A percentile compares a stretch with the other conserved stretches of the same genome.
Evolutionary conservation across 2,329 filamentous ascomycete genomes (phyloP).

Genomic region (Fusarium incarnatum): DNA sequence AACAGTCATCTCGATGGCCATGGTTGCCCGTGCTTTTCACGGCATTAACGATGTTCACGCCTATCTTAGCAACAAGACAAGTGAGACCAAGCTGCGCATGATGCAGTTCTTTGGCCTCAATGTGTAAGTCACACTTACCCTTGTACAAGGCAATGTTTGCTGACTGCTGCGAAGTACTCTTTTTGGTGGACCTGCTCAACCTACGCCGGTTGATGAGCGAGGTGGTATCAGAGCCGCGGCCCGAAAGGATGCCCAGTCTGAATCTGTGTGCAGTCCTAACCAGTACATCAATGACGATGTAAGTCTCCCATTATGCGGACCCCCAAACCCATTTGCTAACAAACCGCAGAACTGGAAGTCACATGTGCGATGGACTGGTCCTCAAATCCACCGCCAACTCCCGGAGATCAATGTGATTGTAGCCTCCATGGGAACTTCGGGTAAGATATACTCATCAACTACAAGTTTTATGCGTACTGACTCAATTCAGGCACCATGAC

Average conservation of each 20-base stretch:
- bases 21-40: conserved; percentile 50
- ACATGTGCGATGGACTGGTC: conserved; percentile 69
- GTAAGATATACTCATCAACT: conserved; percentile 10
- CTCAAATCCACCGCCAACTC: conserved; percentile 67
- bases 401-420: conserved; percentile 67
- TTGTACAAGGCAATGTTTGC: not conserved
- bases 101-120: conserved; percentile 52
- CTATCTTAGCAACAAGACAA: conserved; percentile 63
- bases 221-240: conserved; percentile 50
- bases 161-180: conserved; percentile 43
- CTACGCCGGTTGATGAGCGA: conserved; percentile 49
- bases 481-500: conserved; percentile 56
- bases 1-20: conserved; percentile 68
- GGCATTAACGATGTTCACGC: conserved; percentile 57
- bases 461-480: not conserved
- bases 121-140: conserved; percentile 42
- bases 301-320: not conserved
- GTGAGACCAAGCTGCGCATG: conserved; percentile 48
- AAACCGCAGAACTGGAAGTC: conserved; percentile 61
- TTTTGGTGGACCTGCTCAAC: conserved; percentile 51
- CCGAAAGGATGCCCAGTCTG: conserved; percentile 47
- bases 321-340: conserved; percentile 3
- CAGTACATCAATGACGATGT: conserved; percentile 53
- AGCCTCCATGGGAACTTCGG: conserved; percentile 65
- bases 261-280: conserved; percentile 48